These are phyloP conservation scores for Parastagonospora nodorum DNA, from an alignment of 2,329 filamentous ascomycete species.

Conservation along the genomic window DNA sequence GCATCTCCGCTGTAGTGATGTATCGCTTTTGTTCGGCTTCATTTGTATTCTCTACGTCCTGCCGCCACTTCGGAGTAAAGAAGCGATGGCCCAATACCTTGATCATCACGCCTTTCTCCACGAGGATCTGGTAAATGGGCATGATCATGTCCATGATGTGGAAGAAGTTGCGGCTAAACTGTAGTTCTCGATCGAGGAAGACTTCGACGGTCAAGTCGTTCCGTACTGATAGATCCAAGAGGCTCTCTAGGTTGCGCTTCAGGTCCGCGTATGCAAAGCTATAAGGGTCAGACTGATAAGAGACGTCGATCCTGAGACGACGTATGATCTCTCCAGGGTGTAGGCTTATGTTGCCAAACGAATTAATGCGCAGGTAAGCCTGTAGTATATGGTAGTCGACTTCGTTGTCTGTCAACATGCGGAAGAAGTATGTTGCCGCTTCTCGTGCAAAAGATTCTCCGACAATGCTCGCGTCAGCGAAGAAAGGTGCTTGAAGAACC, in stretches of 20 bases:
- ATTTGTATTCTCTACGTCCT: neutral
- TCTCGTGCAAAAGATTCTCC: conserved; percentile 7
- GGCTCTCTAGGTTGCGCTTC: conserved; percentile 6
- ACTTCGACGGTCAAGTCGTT: conserved; percentile 1
- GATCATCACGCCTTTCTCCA: conserved; percentile 2
- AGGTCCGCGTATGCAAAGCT: neutral
- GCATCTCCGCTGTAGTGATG: conserved; percentile 4
- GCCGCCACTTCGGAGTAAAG: conserved; percentile 6
- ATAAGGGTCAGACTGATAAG: neutral
- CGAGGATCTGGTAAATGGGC: conserved; percentile 1
- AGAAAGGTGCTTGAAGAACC: conserved; percentile 4
- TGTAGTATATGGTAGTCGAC: conserved; percentile 7
- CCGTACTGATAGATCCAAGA: conserved; percentile 6
- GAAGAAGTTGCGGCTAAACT: conserved; percentile 3
- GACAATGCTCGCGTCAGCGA: conserved; percentile 5
- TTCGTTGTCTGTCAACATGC: conserved; percentile 1
- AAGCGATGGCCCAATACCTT: conserved; percentile 10
- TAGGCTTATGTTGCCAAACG: conserved; percentile 3
- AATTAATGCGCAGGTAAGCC: conserved; percentile 5
- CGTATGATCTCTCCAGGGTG: conserved; percentile 1
- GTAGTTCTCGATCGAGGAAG: neutral
- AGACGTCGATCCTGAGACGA: conserved; percentile 2
- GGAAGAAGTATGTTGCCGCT: conserved; percentile 6
- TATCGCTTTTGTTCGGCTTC: neutral
- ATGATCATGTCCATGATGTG: conserved; percentile 7